Evolutionary conservation across 129 eudicot genomes (phyloP), one percentile per base, ranked within the genome.

Genomic region (Erigeron canadensis): DNA sequence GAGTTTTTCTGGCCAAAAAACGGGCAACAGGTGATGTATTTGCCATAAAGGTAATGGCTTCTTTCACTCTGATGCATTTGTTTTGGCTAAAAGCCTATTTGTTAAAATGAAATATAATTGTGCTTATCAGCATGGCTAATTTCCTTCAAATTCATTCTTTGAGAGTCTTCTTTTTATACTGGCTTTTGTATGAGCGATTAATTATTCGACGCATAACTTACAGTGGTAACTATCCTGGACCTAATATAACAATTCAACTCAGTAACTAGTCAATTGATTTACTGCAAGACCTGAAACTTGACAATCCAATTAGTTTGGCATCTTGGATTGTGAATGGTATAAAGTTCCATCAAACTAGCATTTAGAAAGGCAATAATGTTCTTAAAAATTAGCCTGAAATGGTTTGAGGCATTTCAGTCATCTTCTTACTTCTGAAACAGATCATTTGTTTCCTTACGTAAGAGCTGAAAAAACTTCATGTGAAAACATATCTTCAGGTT

Each of bases 21-120:
- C 82, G 96, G 75, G 88, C 99, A 63, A 95, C 99, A 50, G 99
- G 97, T 54, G 99, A 95, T 73, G 88, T 86, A 65, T 95, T 95
- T 90, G 99, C 99, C 73, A 95, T 95, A 54, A 95, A 95, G 95
- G 99, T 94, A 79, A 80, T 68, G 55, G 45, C 61, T 86, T 45
- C 57, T 66, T 70, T 46, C 62, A 48, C 37, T 10, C 57, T 53
- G 63, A 73, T 53, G 18, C 74, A 40, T 40, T 53, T 70, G 63
- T 55, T 55, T 55, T 70, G 42, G 6, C 22, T 15, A 15, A 5
- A 53, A 16, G 23, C 4, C 9, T 6, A 5, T 15, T 53, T 53
- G 11, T 53, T 16, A 16, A 53, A 53, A 16, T 53, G 8, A 16
- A 53, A n/a, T 10, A 10, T 16, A 4, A 53, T 53, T 16, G 21